Evolutionary conservation across 345 rosid genomes (phyloP), one percentile per base, ranked within the genome.

Genomic region (Excoecaria cochinchinensis): DNA sequence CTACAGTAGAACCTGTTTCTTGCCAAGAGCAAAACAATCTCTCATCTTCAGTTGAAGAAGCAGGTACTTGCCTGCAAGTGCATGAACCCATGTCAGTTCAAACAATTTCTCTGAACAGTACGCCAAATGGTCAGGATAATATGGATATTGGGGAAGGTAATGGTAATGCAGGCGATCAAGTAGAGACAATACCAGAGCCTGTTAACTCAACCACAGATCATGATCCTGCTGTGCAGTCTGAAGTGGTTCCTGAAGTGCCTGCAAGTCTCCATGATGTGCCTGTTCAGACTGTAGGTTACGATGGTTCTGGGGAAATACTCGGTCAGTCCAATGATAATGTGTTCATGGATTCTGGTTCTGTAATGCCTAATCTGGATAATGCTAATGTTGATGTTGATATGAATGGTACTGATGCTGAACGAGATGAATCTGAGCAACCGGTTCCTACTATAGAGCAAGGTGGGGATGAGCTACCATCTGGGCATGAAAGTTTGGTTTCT

Each of bases 141-240:
- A 90, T 91, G 97, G 99, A 92, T 72, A 82, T 89, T 77, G 92
- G 83, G 78, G 91, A 90, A 36, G 87, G 89, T 73, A 85, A 88
- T 80, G 84, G 76, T 39, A 60, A 76, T 69, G 79, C 84, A 38
- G 75, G 71, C 80, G 86, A 79, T 74, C 90, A 85, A 81, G 82
- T 60, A 57, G 88, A 71, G 76, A 67, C 77, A 6, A 81, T 82
- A 55, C 76, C 81, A 10, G 90, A 83, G 72, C 80, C 72, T 83
- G 84, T 82, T 55, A 77, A 78, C 82, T 76, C 92, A 79, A 78
- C 87, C 57, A 56, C 84, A 58, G 86, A 83, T 72, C 69, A 80
- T 73, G 76, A 77, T 77, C 74, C 79, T 79, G 79, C 78, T 84
- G 73, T 74, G 73, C 82, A 76, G 14, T 59, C 52, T 65, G 85